Percentiles rank a stretch among this genome's conserved stretches.
Evolutionary conservation across 441 rosid genomes (phyloP).

Genomic region (Capsella rubella): DNA sequence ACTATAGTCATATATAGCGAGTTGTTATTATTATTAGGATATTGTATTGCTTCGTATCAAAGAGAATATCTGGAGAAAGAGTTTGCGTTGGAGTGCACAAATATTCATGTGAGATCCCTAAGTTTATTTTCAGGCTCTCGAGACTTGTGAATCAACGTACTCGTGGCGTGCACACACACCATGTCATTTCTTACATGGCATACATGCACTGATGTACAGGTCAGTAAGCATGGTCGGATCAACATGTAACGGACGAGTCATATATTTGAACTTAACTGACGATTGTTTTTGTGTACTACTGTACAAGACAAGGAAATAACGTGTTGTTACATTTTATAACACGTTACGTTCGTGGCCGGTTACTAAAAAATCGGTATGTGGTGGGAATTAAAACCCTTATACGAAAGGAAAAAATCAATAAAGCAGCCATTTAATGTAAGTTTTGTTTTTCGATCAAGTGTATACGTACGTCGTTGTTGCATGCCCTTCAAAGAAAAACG

Average conservation of each 20-base stretch:
- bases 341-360: slow-evolving; percentile 25
- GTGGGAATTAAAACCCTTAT: slow-evolving; percentile 4
- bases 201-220: slow-evolving; percentile 41
- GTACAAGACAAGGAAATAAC: background rate
- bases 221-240: slow-evolving; percentile 35
- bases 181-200: slow-evolving; percentile 30
- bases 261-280: background rate
- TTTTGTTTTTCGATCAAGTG: background rate
- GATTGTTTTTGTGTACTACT: slow-evolving; percentile 14
- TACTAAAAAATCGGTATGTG: slow-evolving; percentile 3
- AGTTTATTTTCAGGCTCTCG: slow-evolving; percentile 35
- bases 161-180: background rate
- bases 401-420: background rate
- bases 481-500: background rate
- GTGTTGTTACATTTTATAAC: background rate
- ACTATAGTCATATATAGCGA: background rate
- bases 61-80: slow-evolving; percentile 33
- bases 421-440: background rate
- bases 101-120: slow-evolving; percentile 23
- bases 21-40: background rate
- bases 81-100: slow-evolving; percentile 19
- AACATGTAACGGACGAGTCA: background rate
- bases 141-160: slow-evolving; percentile 9
- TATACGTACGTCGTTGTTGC: background rate
- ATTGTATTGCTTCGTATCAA: slow-evolving; percentile 27